Conservation (phyloP, 768 basidiomycete species). For the Trametes cingulata region DNA sequence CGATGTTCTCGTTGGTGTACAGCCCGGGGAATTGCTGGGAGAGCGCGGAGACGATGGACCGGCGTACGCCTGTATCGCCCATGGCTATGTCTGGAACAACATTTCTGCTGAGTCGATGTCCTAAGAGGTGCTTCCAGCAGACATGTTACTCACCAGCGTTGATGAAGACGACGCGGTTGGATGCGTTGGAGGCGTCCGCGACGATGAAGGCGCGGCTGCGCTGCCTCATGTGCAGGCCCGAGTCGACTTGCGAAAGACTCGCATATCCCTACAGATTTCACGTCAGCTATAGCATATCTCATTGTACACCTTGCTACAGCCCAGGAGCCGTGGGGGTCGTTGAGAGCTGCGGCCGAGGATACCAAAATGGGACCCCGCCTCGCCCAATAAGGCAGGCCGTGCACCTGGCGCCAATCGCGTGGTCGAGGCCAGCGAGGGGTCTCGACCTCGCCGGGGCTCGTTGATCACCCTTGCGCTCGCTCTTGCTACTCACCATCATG, state of each 20-base stretch:
- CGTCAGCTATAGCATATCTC: background rate
- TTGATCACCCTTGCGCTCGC: background rate
- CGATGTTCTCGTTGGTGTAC: constrained; percentile 71
- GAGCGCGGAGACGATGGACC: constrained; percentile 62
- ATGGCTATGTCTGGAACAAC: constrained; percentile 65
- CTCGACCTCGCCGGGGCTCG: background rate
- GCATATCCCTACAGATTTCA: constrained; percentile 59
- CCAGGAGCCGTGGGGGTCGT: background rate
- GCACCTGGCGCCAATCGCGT: background rate
- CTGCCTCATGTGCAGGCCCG: constrained; percentile 78
- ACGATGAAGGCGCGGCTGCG: constrained; percentile 77
- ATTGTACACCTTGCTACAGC: background rate
- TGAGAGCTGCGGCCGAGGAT: background rate
- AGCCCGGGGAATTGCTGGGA: constrained; percentile 58
- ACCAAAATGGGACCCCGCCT: background rate
- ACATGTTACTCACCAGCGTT: constrained; percentile 54
- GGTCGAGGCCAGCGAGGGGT: background rate
- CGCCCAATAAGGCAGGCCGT: background rate
- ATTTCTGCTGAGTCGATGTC: background rate
- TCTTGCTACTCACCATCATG: constrained; percentile 59
- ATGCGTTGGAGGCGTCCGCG: constrained; percentile 55
- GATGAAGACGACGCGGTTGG: constrained; percentile 70
- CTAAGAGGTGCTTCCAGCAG: background rate
- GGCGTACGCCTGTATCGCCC: constrained; percentile 77
- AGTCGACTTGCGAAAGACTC: constrained; percentile 60